A percentile compares a stretch with the other conserved stretches of the same genome.
These are phyloP conservation scores for Trichosanthes truncata DNA, from an alignment of 306 rosid species.

Conservation along the genomic window DNA sequence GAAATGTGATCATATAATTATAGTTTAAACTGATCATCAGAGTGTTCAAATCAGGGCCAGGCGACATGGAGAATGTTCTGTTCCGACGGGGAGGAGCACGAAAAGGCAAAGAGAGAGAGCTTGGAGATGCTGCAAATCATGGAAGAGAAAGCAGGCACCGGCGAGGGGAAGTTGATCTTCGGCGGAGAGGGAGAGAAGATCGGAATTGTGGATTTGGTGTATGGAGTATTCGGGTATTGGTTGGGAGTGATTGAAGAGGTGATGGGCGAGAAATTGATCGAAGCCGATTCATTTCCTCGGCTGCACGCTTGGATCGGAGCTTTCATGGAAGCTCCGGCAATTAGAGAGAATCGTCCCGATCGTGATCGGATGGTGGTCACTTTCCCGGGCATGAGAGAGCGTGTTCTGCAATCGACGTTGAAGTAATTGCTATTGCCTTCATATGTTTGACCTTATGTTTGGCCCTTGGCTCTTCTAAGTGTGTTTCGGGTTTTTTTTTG, in stretches of 20 bases:
- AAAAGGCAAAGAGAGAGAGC: neutral
- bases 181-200: conserved; percentile 27
- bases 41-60: neutral
- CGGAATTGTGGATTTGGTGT: conserved; percentile 17
- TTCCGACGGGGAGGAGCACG: conserved; percentile 11
- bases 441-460: too few species aligned
- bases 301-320: conserved; percentile 30
- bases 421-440: too few species aligned
- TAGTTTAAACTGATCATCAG: too few species aligned
- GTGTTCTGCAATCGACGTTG: neutral
- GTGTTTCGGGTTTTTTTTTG: too few species aligned
- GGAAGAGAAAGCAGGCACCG: conserved; percentile 15
- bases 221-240: conserved; percentile 13
- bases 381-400: neutral
- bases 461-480: too few species aligned
- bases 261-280: conserved; percentile 17
- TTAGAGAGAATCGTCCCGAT: conserved; percentile 30
- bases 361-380: neutral
- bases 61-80: neutral
- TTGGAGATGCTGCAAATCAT: conserved; percentile 10
- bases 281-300: conserved; percentile 18
- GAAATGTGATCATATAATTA: too few species aligned
- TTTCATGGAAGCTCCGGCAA: conserved; percentile 23
- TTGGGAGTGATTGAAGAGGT: conserved; percentile 15
- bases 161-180: conserved; percentile 12